Conservation (phyloP, 2,329 filamentous ascomycete species). For the Xylaria hypoxylon region DNA sequence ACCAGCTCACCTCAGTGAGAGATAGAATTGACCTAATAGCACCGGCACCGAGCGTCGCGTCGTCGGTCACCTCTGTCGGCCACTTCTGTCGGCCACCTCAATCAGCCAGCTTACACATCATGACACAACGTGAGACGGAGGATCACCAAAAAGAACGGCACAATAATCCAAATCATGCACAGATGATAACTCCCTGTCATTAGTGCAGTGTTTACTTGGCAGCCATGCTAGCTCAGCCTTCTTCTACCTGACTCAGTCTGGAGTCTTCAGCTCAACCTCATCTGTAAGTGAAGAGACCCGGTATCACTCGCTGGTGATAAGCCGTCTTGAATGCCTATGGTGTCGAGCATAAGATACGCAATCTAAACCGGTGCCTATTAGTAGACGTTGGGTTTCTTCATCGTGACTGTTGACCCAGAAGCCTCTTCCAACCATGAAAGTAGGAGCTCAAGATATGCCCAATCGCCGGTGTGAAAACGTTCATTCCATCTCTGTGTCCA, state of each 20-base stretch:
- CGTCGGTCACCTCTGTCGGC: too few species aligned
- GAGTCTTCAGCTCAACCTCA: background rate
- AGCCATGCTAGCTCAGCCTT: background rate
- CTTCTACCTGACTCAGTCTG: background rate
- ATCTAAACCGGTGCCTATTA: too few species aligned
- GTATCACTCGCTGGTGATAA: too few species aligned
- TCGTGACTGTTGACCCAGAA: too few species aligned
- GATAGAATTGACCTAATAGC: background rate
- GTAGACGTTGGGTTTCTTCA: too few species aligned
- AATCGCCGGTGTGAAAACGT: too few species aligned
- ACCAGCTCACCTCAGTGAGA: background rate
- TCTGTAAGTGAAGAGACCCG: background rate
- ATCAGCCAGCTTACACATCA: constrained; percentile 5
- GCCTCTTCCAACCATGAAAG: too few species aligned
- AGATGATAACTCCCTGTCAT: background rate
- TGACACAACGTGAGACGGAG: constrained; percentile 20
- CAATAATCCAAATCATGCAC: constrained; percentile 5
- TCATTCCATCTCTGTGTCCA: too few species aligned
- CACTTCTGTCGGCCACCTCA: too few species aligned
- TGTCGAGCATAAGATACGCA: too few species aligned
- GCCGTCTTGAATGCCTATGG: too few species aligned
- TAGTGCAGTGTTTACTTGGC: background rate
- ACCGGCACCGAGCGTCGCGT: background rate
- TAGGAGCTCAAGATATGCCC: too few species aligned
- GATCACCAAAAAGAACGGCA: constrained; percentile 2